Evolutionary conservation across 352 stramenopile species (phyloP).

Genomic region (Phytophthora rubi): DNA sequence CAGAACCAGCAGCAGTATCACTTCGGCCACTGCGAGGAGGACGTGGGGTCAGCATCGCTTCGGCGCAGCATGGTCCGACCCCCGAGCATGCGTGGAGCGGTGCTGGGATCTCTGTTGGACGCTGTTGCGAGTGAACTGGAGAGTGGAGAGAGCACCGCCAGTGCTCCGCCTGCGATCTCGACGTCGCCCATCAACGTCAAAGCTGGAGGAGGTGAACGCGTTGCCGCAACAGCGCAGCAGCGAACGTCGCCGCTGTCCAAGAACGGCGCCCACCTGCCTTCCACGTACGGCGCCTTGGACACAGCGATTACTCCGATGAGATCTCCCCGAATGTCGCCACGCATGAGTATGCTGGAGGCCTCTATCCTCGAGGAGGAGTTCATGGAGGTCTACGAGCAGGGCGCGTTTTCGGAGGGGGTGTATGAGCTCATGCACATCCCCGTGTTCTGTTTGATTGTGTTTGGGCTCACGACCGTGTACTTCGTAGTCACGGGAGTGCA

Average conservation of each 20-base stretch:
- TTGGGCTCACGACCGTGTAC: slow-evolving; percentile 81
- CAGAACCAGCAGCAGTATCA: slow-evolving; percentile 80
- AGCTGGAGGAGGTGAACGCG: slow-evolving; percentile 6
- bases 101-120: slow-evolving; percentile 28
- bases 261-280: slow-evolving; percentile 22
- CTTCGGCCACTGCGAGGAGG: slow-evolving; percentile 59
- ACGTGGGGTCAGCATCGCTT: slow-evolving; percentile 42
- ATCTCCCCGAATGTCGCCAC: slow-evolving; percentile 49
- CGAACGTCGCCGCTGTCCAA: slow-evolving; percentile 29
- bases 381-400: slow-evolving; percentile 72
- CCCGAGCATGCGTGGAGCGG: slow-evolving; percentile 33
- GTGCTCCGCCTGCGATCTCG: slow-evolving; percentile 12
- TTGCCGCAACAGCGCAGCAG: slow-evolving; percentile 27
- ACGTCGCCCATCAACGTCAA: slow-evolving; percentile 28
- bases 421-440: slow-evolving; percentile 71
- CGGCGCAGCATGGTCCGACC: slow-evolving; percentile 41
- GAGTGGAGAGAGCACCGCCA: slow-evolving; percentile 22
- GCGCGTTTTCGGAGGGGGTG: slow-evolving; percentile 67
- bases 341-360: slow-evolving; percentile 62
- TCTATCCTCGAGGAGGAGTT: slow-evolving; percentile 81
- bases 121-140: slow-evolving; percentile 29
- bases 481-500: slow-evolving; percentile 89
- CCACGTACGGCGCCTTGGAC: slow-evolving; percentile 68
- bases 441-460: slow-evolving; percentile 81
- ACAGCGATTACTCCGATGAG: slow-evolving; percentile 43